These are phyloP conservation scores for Fraxinus floribunda DNA, from an alignment of 305 asterid species.

Conservation along the genomic window DNA sequence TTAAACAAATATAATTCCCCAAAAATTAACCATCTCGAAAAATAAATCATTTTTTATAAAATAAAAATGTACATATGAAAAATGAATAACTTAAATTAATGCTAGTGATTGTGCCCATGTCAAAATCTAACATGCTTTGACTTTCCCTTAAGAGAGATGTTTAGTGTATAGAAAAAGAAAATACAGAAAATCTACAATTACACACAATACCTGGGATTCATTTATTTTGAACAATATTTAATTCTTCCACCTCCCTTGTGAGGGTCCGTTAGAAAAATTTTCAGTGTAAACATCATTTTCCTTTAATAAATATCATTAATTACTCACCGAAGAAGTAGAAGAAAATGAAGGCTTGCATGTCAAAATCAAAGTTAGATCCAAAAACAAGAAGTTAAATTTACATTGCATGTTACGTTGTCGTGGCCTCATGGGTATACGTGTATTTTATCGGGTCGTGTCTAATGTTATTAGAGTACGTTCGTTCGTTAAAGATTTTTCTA, in stretches of 20 bases:
- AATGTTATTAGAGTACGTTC: not conserved
- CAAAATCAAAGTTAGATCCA: conserved; percentile 24
- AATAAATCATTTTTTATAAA: too few species aligned
- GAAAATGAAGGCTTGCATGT: not conserved
- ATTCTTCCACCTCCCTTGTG: too few species aligned
- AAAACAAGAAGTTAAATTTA: not conserved
- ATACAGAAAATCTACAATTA: too few species aligned
- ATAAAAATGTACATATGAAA: not conserved
- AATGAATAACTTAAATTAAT: not conserved
- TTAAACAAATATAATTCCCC: not conserved
- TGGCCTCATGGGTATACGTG: not conserved
- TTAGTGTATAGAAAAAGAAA: too few species aligned
- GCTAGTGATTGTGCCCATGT: not conserved
- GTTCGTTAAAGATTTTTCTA: not conserved
- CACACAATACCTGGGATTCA: too few species aligned
- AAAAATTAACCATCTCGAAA: not conserved
- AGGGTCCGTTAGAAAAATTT: too few species aligned
- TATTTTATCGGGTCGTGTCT: not conserved
- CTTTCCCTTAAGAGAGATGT: not conserved
- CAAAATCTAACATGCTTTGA: not conserved
- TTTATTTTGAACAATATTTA: too few species aligned
- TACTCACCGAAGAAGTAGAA: not conserved
- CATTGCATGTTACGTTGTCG: not conserved
- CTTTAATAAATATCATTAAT: not conserved
- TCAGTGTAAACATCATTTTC: too few species aligned